phyloP scores from a whole-genome alignment of 2,329 filamentous ascomycete species.

The Phialophora tarda region DNA sequence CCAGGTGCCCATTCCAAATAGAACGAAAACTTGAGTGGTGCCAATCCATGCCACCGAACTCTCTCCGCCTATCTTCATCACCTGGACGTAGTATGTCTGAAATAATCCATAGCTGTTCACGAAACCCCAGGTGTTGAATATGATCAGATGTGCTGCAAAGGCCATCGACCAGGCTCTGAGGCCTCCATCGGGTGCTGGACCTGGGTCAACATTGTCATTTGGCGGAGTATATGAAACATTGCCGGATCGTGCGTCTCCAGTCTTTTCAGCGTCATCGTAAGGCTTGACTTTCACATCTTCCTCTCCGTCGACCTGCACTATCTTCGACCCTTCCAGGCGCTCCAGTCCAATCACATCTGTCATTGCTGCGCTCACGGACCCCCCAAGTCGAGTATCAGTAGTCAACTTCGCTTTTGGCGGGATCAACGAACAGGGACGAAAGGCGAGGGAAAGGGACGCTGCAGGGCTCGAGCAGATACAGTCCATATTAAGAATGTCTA shows the following conservation, averaged over 20 bases:
- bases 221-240: conserved; percentile 48
- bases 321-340: neutral
- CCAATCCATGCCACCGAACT: conserved; percentile 60
- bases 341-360: conserved; percentile 2
- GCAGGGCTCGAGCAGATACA: neutral
- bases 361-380: neutral
- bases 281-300: neutral
- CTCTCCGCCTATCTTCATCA: conserved; percentile 48
- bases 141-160: conserved; percentile 58
- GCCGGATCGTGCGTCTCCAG: conserved; percentile 31
- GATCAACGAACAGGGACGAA: neutral
- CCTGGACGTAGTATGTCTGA: conserved; percentile 58
- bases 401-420: neutral
- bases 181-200: conserved; percentile 58
- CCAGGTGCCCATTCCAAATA: conserved; percentile 59
- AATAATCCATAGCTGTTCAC: conserved; percentile 62
- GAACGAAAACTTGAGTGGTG: conserved; percentile 57
- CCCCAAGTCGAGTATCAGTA: neutral
- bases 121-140: conserved; percentile 63
- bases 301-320: neutral
- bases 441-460: neutral
- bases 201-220: conserved; percentile 46
- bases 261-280: neutral
- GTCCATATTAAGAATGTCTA: neutral
- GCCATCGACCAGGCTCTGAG: conserved; percentile 61